Conservation (phyloP, 176 grass and related monocot species). For the Puccinellia tenuiflora region DNA sequence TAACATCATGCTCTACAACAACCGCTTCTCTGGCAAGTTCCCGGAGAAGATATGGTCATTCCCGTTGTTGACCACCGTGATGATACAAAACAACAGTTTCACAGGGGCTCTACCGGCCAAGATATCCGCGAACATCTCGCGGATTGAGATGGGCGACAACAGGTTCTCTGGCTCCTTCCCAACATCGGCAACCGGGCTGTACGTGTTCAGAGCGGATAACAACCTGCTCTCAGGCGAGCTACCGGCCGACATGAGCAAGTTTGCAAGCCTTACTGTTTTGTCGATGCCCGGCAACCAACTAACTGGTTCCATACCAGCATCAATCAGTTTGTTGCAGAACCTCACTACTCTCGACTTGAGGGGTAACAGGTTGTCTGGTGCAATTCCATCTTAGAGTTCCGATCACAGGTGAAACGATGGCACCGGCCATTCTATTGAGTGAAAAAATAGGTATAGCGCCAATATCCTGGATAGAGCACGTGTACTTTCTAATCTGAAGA, state of each 20-base stretch:
- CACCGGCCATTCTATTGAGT: not conserved
- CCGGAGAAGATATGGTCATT: conserved; percentile 15
- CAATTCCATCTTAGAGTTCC: not conserved
- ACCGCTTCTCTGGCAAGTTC: conserved; percentile 30
- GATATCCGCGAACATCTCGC: not conserved
- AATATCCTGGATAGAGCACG: no score
- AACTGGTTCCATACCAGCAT: conserved; percentile 9
- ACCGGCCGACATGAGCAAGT: not conserved
- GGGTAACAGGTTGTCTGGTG: conserved; percentile 25
- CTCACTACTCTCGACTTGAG: conserved; percentile 18
- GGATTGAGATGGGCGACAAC: not conserved
- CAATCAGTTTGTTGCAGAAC: not conserved
- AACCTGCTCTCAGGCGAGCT: conserved; percentile 22
- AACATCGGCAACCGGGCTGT: not conserved
- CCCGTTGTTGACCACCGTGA: not conserved
- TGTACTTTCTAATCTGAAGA: no score
- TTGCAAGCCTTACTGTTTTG: not conserved
- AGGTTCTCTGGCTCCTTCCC: not conserved
- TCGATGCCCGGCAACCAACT: conserved; percentile 16
- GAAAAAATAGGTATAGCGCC: not conserved
- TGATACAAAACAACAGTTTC: conserved; percentile 30
- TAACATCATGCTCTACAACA: conserved; percentile 18
- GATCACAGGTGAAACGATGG: not conserved
- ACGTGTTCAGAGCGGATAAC: not conserved
- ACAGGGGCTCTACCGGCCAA: not conserved